Conservation (phyloP, 2,329 filamentous ascomycete genomes). For the Sporothrix euskadiensis region DNA sequence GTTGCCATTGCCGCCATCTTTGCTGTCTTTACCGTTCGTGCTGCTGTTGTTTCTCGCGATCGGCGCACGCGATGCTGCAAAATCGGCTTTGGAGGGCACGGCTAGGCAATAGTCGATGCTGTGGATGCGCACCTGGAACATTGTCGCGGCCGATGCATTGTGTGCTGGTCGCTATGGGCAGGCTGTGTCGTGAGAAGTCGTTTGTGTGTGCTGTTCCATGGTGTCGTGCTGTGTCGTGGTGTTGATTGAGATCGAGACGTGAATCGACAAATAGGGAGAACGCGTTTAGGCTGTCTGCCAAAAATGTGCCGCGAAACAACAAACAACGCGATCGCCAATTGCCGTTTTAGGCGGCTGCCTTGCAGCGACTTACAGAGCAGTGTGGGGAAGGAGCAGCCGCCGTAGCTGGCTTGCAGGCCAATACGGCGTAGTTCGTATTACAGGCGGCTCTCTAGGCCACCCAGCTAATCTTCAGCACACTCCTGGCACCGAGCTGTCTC, state of each 20-base stretch:
- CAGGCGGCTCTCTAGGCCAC: background rate
- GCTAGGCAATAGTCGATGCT: conserved; percentile 95
- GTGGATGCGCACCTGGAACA: conserved; percentile 88
- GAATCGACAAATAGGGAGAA: background rate
- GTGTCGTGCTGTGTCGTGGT: background rate
- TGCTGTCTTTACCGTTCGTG: background rate
- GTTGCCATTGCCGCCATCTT: background rate
- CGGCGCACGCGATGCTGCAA: conserved; percentile 57
- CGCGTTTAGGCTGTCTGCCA: conserved; percentile 13
- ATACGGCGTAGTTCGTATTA: background rate
- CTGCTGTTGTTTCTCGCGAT: conserved; percentile 11
- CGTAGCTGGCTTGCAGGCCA: background rate
- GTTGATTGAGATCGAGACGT: background rate
- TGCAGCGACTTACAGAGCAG: conserved; percentile 14
- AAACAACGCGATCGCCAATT: conserved; percentile 23
- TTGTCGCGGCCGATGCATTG: conserved; percentile 33
- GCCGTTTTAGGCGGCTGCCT: conserved; percentile 21
- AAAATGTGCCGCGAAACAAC: background rate
- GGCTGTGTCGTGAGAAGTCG: background rate
- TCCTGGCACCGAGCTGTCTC: background rate
- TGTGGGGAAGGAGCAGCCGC: background rate
- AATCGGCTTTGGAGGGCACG: conserved; percentile 73
- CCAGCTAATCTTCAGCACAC: background rate
- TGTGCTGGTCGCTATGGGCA: background rate
- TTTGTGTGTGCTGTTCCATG: background rate